Base-by-base conservation (phyloP, 1,139 yeast genomes). In the Saccharomyces hybrid region DNA sequence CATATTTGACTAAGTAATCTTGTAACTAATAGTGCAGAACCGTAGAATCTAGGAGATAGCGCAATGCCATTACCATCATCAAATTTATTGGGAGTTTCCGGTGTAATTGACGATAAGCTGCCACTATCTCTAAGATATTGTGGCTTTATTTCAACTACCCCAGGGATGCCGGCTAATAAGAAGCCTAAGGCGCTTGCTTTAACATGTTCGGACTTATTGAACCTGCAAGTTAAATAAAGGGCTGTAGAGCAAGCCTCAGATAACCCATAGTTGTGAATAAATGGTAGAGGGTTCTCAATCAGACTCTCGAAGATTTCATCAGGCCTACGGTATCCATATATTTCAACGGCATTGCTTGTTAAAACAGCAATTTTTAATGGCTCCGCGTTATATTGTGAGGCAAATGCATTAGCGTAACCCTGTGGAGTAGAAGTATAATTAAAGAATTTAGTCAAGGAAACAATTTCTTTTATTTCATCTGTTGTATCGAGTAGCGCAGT, bases 11-110 rank as follows among this genome's bases (percentile, higher is more conserved):
- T 78, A 61, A 93, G 81, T 20, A 90, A 72, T 64, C 99, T 80
- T 0, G 96, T 79, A 41, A 90, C 73, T 56, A 91, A 79, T 48
- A 90, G 78, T 16, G 95, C 84, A 14, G 90, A 80, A 51, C 97
- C 98, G 69, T 89, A 93, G 64, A 91, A 90, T 60, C 97, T 77
- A 61, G 96, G 96, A 72, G 97, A 88, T 59, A 93, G 78, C 34
- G 88, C 81, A 9, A 93, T 96, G 65, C 85, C 84, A 61, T 86
- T 89, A 53, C 49, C 6, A 28, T 50, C 31, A 53, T 55, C 6
- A 27, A 31, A 34, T 47, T 52, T 3, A 56, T 51, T 20, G 23
- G 23, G 23, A 20, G 23, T 20, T 20, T 59, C 58, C 11, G 70
- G 63, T 8, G 69, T 57, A 3, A 61, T 57, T 2, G 70, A 61